Conservation (phyloP, 2,329 filamentous ascomycete genomes). For the Aspergillus calidoustus region DNA sequence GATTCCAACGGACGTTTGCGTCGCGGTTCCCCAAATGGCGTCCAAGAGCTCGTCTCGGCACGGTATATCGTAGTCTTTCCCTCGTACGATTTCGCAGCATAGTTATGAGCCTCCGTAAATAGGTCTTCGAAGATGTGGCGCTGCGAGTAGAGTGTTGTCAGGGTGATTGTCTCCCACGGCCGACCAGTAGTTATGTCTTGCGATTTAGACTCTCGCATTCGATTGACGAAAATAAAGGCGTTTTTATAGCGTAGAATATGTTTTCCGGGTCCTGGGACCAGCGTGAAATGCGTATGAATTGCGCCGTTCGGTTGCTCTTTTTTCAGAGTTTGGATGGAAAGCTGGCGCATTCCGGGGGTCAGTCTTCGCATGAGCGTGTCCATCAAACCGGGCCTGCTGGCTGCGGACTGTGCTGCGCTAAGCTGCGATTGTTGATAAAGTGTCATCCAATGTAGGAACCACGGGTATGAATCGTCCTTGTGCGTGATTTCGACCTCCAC, state of each 20-base stretch:
- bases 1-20: slow-evolving; percentile 86
- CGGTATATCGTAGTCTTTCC: slow-evolving; percentile 94
- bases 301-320: slow-evolving; percentile 68
- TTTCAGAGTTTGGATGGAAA: slow-evolving; percentile 68
- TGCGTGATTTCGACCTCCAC: slow-evolving; percentile 96
- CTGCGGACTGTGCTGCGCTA: slow-evolving; percentile 55
- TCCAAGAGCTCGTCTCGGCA: slow-evolving; percentile 82
- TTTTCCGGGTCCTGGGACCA: slow-evolving; percentile 88
- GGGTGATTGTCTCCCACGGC: slow-evolving; percentile 90
- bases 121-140: slow-evolving; percentile 88
- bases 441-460: slow-evolving; percentile 94
- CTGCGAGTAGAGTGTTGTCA: slow-evolving; percentile 89
- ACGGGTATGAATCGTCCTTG: slow-evolving; percentile 89
- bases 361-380: slow-evolving; percentile 61
- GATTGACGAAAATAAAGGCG: slow-evolving; percentile 84
- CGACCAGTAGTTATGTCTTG: slow-evolving; percentile 79
- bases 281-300: slow-evolving; percentile 77
- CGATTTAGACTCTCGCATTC: slow-evolving; percentile 82
- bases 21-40: slow-evolving; percentile 79
- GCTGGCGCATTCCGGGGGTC: slow-evolving; percentile 65
- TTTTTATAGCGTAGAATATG: slow-evolving; percentile 86
- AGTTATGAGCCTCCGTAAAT: slow-evolving; percentile 81
- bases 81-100: slow-evolving; percentile 79
- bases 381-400: slow-evolving; percentile 49
- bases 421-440: slow-evolving; percentile 72